Evolutionary conservation across 352 stramenopile species (phyloP), one percentile per base, ranked within the genome.

Genomic region (Salisapilia sapeloensis): DNA sequence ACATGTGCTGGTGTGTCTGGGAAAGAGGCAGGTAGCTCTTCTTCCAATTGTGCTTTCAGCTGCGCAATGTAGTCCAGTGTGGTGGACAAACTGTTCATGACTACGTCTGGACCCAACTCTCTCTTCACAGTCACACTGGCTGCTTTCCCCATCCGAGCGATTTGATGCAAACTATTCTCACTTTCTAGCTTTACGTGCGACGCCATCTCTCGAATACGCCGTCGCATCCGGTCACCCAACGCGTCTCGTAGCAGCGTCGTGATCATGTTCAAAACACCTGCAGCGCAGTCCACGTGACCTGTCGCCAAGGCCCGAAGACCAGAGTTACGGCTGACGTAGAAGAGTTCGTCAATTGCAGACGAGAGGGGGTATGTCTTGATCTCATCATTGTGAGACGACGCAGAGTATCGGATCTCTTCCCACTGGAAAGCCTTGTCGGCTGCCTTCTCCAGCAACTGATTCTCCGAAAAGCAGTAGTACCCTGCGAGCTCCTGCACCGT

Each of bases 401-500:
- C 75, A 14, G 66, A 70, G 15, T 61, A 71, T 17, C 70, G 70
- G 14, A 85, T 49, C 39, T 91, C 70, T 50, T 91, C 76, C 61
- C 70, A 86, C 37, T 82, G 59, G 30, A 89, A 84, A n/a, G 72
- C 70, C 51, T 87, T 86, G 16, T 48, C 46, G 5, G 76, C 69
- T n/a, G 76, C 70, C 28, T 69, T 56, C 24, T 58, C 81, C 4
- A 91, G 50, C 15, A 84, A 41, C 18, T 75, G 61, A 24, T 89
- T 83, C 40, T 91, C 76, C 25, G 89, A 87, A 42, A 74, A 85
- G 35, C 76, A 91, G 28, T 91, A 91, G 43, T 67, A 87, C 0
- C 71, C 76, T 2, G 72, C 76, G 10, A 91, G 48, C 36, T 91
- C 76, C 24, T 91, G 76, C 2, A 91, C 76, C 16, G 40, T 76